These are phyloP conservation scores for Pleoardoris graminearum DNA, from an alignment of 2,329 filamentous ascomycete genomes.

Conservation along the genomic window DNA sequence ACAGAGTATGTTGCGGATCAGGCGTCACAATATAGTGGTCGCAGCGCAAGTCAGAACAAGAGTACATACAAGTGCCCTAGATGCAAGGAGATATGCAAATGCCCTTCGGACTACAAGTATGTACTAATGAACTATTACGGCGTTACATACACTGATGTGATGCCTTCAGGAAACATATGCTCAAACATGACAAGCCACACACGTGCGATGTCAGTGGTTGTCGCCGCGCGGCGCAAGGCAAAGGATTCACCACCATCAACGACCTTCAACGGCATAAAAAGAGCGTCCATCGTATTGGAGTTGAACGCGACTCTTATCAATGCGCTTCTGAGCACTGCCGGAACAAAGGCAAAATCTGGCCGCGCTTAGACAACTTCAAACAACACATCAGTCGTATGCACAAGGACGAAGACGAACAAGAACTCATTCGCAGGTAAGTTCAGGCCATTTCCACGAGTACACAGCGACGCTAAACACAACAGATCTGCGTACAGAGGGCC, in stretches of 20 bases:
- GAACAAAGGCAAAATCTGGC: constrained; percentile 71
- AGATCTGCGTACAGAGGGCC: constrained; percentile 29
- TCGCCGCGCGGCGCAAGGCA: constrained; percentile 46
- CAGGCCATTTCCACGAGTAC: neutral
- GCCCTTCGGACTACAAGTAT: constrained; percentile 44
- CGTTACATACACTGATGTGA: constrained; percentile 15
- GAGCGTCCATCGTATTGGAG: constrained; percentile 65
- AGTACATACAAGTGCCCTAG: constrained; percentile 18
- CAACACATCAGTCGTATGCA: constrained; percentile 77
- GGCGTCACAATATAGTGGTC: constrained; percentile 30
- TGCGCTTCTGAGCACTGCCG: constrained; percentile 63
- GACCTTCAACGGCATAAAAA: constrained; percentile 79
- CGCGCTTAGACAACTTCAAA: constrained; percentile 83
- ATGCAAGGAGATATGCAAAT: constrained; percentile 35
- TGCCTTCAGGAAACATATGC: constrained; percentile 70
- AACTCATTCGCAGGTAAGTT: constrained; percentile 54
- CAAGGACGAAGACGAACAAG: constrained; percentile 47
- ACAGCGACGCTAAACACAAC: constrained; percentile 16
- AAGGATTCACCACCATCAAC: constrained; percentile 78
- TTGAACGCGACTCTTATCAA: constrained; percentile 55
- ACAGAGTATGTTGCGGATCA: constrained; percentile 25
- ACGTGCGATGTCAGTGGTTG: constrained; percentile 65
- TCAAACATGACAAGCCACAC: constrained; percentile 70
- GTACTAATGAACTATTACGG: constrained; percentile 12
- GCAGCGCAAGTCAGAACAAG: constrained; percentile 24